These are phyloP conservation scores for Dendrothele bispora DNA, from an alignment of 768 basidiomycete species.

Conservation along the genomic window DNA sequence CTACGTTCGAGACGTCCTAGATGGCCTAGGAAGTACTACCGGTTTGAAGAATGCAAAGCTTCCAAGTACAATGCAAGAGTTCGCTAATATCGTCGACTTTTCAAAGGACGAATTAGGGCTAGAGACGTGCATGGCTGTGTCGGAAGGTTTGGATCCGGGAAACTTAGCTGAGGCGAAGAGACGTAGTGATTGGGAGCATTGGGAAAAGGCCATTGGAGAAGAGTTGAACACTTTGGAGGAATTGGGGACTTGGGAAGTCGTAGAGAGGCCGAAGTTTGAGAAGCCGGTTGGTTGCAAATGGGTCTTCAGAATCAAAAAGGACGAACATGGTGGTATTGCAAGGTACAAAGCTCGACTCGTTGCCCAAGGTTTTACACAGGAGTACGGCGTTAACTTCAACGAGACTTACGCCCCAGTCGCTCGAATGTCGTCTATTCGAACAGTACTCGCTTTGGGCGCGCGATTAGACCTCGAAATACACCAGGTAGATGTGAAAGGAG, in stretches of 20 bases:
- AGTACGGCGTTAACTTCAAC: slow-evolving; percentile 22
- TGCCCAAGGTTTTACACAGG: slow-evolving; percentile 40
- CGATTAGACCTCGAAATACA: slow-evolving; percentile 9
- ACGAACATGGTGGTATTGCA: no score
- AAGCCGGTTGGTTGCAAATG: slow-evolving; percentile 18
- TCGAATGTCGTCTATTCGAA: slow-evolving; percentile 7
- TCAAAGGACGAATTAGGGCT: slow-evolving; percentile 19
- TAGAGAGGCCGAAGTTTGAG: slow-evolving; percentile 8
- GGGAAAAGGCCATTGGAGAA: slow-evolving; percentile 11
- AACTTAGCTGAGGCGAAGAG: slow-evolving; percentile 1
- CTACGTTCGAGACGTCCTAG: neutral
- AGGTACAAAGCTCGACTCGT: slow-evolving; percentile 44
- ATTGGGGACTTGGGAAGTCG: slow-evolving; percentile 20
- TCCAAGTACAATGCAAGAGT: neutral
- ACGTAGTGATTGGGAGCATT: slow-evolving; percentile 13
- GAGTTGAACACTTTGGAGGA: slow-evolving; percentile 17
- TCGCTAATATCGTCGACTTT: neutral
- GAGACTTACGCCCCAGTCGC: slow-evolving; percentile 13
- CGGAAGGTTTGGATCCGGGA: slow-evolving; percentile 18
- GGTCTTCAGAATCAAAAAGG: slow-evolving; percentile 28
- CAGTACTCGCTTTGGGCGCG: slow-evolving; percentile 5
- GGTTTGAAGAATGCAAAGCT: neutral
- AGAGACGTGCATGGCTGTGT: slow-evolving; percentile 9
- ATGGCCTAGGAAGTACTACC: neutral
- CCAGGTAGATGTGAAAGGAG: slow-evolving; percentile 13